Base-by-base conservation (phyloP, 2,329 filamentous ascomycete genomes). In the Corniculantispora saksenae region DNA sequence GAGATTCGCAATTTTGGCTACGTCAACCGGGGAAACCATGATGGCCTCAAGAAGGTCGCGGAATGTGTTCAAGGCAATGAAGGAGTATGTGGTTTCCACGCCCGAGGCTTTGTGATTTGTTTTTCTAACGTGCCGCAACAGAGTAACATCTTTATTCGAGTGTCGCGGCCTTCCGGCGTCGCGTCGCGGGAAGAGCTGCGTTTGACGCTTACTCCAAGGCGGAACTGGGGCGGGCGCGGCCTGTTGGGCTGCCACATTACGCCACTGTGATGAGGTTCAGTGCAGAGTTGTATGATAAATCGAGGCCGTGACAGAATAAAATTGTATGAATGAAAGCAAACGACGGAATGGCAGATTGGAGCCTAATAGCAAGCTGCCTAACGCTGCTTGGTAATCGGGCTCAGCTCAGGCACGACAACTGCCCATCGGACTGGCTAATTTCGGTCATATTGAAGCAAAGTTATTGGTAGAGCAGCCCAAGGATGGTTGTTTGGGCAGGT, bases 171-270 rank as follows among this genome's bases (percentile, higher is more conserved):
- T 67, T 74, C 75, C 55, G 79, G 75, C 45, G 77, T 76, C 62
- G 79, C 74, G 53, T 74, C 72, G 69, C 77, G 76, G 63, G 81
- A 83, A 72, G 85, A 93, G 69, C 76, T 95, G 65, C 84, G 88
- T 65, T 78, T 97, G 72, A 88, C 86, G 68, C 79, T 99, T 68
- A 92, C 83, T 56, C 94, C 94, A 61, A 85, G 87, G 71, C 86
- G 87, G 53, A 84, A 94, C 74, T 99, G 95, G 94, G 94, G 94
- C 70, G 95, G 95, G 35, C 85, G 93, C 76, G 95, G 94, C 15
- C 81, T 96, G 76, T 80, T 99, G 72, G 94, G 94, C 63, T 99
- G 94, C 76, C 94, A 97, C 80, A 86, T 98, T 68, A 79, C 97
- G 69, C 93, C 92, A 29, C 70, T 96, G 64, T 97, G 81, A 85